A percentile compares a stretch with the other conserved stretches of the same genome.
phyloP scores from a whole-genome alignment of 164 flowering plant species.

The Akebia trifoliata region DNA sequence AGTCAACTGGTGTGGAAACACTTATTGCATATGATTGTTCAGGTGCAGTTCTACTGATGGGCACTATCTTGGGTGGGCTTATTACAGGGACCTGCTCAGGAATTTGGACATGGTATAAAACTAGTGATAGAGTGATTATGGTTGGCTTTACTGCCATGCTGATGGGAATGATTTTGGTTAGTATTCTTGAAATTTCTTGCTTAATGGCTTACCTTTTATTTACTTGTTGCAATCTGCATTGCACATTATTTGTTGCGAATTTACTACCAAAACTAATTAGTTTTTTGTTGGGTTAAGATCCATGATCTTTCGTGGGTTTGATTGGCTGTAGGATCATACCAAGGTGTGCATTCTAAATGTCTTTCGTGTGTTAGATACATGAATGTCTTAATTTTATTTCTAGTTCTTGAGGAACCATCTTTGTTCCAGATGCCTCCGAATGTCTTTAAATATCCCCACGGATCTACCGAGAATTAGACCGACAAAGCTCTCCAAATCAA shows the following conservation, averaged over 20 bases:
- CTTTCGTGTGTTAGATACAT: neutral
- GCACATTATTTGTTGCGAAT: no score
- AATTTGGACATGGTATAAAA: constrained; percentile 67
- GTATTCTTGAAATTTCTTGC: constrained; percentile 9
- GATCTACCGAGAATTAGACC: neutral
- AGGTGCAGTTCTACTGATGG: constrained; percentile 96
- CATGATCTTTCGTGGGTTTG: no score
- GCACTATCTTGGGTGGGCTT: constrained; percentile 88
- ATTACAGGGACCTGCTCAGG: constrained; percentile 83
- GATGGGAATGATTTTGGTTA: constrained; percentile 98
- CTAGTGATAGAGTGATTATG: constrained; percentile 62
- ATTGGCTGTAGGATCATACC: no score
- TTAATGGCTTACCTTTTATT: neutral
- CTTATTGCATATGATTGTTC: constrained; percentile 98
- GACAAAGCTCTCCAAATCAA: neutral
- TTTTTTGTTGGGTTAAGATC: no score
- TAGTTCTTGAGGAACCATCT: neutral
- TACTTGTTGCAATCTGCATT: neutral
- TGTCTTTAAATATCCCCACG: no score
- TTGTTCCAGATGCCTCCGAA: neutral
- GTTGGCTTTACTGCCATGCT: constrained; percentile 84
- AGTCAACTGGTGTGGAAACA: constrained; percentile 99
- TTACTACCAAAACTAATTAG: no score
- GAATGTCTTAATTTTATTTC: neutral
- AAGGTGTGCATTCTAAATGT: no score